Evolutionary conservation across 441 rosid genomes (phyloP), one percentile per base, ranked within the genome.

Genomic region (Erodium chrysanthum): DNA sequence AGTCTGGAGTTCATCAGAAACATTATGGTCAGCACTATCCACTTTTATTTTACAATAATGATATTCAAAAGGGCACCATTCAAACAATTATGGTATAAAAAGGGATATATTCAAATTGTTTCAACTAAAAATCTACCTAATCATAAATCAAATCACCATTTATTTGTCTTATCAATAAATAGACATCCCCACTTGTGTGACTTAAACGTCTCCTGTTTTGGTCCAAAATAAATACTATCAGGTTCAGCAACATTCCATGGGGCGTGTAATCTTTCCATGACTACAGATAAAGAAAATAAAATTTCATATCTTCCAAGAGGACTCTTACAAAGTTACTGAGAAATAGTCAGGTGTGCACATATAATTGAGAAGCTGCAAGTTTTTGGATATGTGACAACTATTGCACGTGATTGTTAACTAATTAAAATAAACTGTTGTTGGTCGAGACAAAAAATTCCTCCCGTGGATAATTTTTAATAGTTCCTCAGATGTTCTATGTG

Each of bases 1-100:
- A 65, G 83, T 77, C 92, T 84, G 79, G 61, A 73, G 68, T 54
- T 42, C 66, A 72, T 46, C 65, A 71, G 69, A 61, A 70, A 68
- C 59, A 77, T 17, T 46, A 29, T 71, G 31, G 75, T 81, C 64
- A 82, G 73, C 23, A 66, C 52, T 64, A 66, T 56, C 61, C 27
- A 22, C 61, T 56, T 56, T 56, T 56, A 56, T 20, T 15, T 72
- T 23, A 65, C 40, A 50, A 42, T 15, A 4, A 62, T 56, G 61
- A 50, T 50, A 12, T 7, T 12, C 10, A 23, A 50, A 33, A 44
- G 25, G 33, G 54, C 64, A 48, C 10, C 54, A 54, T 67, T 48
- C 63, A 27, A 1, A 31, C 69, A 7, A 42, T 33, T 10, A 50
- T 21, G 61, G 27, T 21, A 56, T 20, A 21, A 20, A 56, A 21